Evolutionary conservation across 495 filamentous ascomycete genomes (phyloP), one percentile per base, ranked within the genome.

Genomic region (Lasiosphaeria hispida): DNA sequence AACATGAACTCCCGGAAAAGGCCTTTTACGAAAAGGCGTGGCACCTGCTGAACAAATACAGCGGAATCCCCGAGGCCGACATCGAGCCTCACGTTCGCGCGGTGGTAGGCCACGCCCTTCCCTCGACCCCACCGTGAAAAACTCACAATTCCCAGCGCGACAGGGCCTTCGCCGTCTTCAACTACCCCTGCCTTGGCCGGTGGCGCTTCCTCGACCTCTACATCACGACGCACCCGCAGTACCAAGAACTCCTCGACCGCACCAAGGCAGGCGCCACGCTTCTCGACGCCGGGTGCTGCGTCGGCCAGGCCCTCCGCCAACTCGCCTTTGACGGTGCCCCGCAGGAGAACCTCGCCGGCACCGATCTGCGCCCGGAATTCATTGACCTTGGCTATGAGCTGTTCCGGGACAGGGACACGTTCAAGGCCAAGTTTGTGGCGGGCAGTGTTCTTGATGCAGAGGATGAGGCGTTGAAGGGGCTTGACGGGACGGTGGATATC

Each of bases 331-430:
- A 82, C 45, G 80, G 79, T 7, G 80, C 54, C 7, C 76, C 71
- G 1, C 47, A 63, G 1, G 39, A 38, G 2, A 71, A 76, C 36
- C 64, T 81, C 13, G 69, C 67, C 53, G 83, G 79, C 1, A 61
- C 65, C 4, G 80, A 86, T 57, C 59, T 85, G 4, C 57, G 67
- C n/a, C 49, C 55, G 4, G 67, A 74, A 15, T 82, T 83, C 56
- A 72, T 83, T 37, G 77, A 80, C 0, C 64, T 85, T 2, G 83
- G 82, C 7, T 81, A 82, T 49, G 73, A 77, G 7, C 69, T 84
- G 1, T 86, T 83, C 54, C 53, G 64, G 0, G 80, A 85, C 61
- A 55, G 64, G 13, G 72, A 71, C n/a, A 69, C 58, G 0, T 72
- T 85, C 8, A 55, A 75, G 19, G 64, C 70, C 6, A 58, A 59